Base-by-base conservation (phyloP, 2,329 filamentous ascomycete species). In the Simplicillium sp. region DNA sequence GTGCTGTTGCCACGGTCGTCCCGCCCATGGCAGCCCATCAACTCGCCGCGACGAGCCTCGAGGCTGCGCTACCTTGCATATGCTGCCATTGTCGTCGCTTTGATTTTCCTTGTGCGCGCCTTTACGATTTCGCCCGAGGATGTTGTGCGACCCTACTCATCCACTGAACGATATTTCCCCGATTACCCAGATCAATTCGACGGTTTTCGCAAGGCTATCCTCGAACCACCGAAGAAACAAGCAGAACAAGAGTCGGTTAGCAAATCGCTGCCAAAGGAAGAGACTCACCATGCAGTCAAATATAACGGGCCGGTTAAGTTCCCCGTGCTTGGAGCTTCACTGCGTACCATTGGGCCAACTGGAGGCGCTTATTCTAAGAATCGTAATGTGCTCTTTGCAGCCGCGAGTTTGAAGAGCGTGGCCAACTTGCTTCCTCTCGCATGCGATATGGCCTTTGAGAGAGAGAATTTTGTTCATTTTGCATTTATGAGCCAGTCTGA, bases 381-480 rank as follows among this genome's bases (percentile, higher is more conserved):
- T 53, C 74, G 74, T 38, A 88, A 88, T 52, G 73, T 95, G 13
- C 60, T 96, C 3, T 95, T 95, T 56, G 82, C 81, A 4, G 80
- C 84, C 3, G 81, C 85, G 0, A 88, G 73, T 45, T 62, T 94
- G 38, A 75, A 75, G 57, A 92, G 86, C 54, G 77, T 80, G 13
- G 74, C 85, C 0, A 73, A 75, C 28, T 58, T 96, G 40, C 65
- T 95, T 28, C 87, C 88, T 1, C 68, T 95, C 55, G 87, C 89
- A 6, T 97, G 92, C 59, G 77, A 86, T 51, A 96, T 96, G 89
- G 81, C 80, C 7, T 59, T 60, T 16, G 73, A 80, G 59, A 70
- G 75, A 42, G 69, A 74, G 44, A 94, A 79, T 53, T 73, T 79
- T 46, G 87, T 96, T 8, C 90, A 97, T 57, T 82, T 94, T 55